Evolutionary conservation across 2,329 filamentous ascomycete species (phyloP).

Genomic region (Sporothrix pallida): DNA sequence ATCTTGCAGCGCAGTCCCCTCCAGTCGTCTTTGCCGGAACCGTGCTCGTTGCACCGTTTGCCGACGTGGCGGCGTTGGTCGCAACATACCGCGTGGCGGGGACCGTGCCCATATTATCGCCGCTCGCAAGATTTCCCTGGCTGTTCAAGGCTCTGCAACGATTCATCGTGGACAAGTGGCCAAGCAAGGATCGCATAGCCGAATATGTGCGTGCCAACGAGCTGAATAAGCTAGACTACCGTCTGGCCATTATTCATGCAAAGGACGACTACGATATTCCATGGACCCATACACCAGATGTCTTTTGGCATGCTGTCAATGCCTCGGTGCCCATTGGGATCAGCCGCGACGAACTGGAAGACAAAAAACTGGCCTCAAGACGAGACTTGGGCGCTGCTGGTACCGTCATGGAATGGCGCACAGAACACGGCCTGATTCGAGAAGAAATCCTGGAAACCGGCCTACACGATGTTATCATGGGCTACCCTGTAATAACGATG

Average conservation of each 20-base stretch:
- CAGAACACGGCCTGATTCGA: conserved; percentile 24
- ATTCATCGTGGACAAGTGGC: conserved; percentile 58
- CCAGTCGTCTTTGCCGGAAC: conserved; percentile 55
- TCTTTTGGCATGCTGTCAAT: conserved; percentile 63
- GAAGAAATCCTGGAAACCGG: conserved; percentile 26
- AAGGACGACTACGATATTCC: conserved; percentile 60
- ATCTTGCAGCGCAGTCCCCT: conserved; percentile 12
- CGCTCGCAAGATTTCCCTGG: conserved; percentile 54
- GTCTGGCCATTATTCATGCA: conserved; percentile 56
- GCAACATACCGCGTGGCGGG: conserved; percentile 64
- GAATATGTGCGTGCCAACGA: conserved; percentile 51
- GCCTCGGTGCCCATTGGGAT: conserved; percentile 49
- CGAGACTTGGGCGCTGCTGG: conserved; percentile 27
- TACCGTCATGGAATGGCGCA: conserved; percentile 23
- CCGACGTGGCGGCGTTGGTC: conserved; percentile 58
- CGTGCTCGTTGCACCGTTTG: conserved; percentile 63
- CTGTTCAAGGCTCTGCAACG: conserved; percentile 53
- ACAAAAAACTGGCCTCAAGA: conserved; percentile 46
- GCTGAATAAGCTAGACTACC: conserved; percentile 46
- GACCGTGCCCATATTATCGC: conserved; percentile 59
- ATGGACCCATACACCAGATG: conserved; percentile 54
- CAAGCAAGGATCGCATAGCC: conserved; percentile 55
- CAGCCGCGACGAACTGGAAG: conserved; percentile 53
- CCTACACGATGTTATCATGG: conserved; percentile 27
- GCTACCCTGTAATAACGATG: conserved; percentile 28